Evolutionary conservation across 257 asterid species (phyloP).

Genomic region (Solanum etuberosum): DNA sequence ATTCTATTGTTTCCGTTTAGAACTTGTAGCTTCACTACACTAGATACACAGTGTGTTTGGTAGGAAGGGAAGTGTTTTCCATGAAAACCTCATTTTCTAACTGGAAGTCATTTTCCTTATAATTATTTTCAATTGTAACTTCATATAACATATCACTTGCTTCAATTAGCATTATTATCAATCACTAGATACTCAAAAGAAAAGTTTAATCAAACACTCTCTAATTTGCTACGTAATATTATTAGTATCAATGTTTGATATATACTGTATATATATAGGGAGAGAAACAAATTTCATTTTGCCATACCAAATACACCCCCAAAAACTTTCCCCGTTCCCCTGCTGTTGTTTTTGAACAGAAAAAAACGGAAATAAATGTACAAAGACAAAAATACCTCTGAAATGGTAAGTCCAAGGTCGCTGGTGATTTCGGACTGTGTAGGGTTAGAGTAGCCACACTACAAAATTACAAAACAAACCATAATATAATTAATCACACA

Average conservation of each 20-base stretch:
- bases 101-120: background rate
- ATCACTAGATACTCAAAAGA: background rate
- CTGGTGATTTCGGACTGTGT: constrained; percentile 52
- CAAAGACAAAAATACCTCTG: constrained; percentile 34
- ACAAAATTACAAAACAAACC: background rate
- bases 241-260: background rate
- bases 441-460: constrained; percentile 87
- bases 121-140: background rate
- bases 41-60: background rate
- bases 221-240: background rate
- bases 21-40: background rate
- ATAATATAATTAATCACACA: background rate
- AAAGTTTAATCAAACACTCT: background rate
- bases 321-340: background rate
- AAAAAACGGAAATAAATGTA: background rate
- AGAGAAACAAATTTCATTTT: background rate
- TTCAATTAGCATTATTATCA: background rate
- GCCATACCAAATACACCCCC: background rate
- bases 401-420: constrained; percentile 59
- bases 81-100: background rate
- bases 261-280: background rate
- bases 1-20: background rate
- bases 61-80: background rate
- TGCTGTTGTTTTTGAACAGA: background rate
- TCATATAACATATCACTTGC: background rate